phyloP scores from a whole-genome alignment of 192 early-diverging fungal species.

The Funneliformis geosporum region DNA sequence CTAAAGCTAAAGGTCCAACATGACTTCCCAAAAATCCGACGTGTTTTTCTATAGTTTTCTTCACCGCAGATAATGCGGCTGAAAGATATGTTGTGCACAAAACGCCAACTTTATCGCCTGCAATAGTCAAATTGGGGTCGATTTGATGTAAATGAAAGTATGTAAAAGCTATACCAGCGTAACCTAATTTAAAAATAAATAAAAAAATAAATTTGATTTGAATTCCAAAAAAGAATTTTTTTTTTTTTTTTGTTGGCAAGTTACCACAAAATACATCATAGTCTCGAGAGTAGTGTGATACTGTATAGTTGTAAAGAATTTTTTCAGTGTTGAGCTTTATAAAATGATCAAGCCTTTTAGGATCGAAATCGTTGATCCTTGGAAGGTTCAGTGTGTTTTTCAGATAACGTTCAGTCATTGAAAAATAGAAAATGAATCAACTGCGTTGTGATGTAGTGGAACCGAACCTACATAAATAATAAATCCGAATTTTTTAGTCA shows the following conservation, averaged over 20 bases:
- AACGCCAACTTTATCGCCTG: neutral
- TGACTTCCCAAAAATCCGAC: neutral
- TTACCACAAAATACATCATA: neutral
- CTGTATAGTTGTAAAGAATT: neutral
- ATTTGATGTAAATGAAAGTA: neutral
- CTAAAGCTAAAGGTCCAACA: neutral
- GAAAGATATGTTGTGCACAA: neutral
- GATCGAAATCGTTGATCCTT: neutral
- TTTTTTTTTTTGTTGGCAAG: neutral
- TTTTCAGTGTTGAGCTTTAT: neutral
- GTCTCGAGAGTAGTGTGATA: neutral
- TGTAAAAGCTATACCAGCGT: neutral
- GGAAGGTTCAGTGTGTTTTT: neutral
- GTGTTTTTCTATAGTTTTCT: neutral
- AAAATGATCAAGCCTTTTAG: neutral
- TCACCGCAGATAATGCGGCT: neutral
- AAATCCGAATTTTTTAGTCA: no score
- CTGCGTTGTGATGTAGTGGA: no score
- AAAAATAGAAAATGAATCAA: neutral
- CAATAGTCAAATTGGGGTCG: neutral
- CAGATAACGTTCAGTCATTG: neutral
- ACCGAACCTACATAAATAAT: no score
- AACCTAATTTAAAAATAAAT: neutral
- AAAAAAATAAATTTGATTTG: no score
- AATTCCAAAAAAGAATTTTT: no score